phyloP scores from a whole-genome alignment of 2,329 filamentous ascomycete species.

The Pestalotiopsis sp. region DNA sequence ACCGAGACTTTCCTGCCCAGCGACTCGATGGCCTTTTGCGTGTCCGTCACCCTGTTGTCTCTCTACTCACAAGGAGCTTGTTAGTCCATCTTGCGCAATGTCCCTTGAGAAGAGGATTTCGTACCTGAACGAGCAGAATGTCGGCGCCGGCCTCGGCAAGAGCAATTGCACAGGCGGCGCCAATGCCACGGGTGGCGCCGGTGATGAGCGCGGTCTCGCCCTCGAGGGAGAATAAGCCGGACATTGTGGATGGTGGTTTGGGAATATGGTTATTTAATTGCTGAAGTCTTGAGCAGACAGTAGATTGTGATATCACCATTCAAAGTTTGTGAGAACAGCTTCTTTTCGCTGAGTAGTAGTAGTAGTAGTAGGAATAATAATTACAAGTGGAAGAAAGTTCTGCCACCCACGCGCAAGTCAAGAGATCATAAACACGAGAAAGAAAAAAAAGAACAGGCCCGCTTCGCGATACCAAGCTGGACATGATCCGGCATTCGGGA shows the following conservation, averaged over 20 bases:
- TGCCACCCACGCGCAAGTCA: neutral
- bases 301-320: neutral
- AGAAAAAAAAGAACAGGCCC: neutral
- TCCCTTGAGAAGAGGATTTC: neutral
- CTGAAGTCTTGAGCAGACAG: neutral
- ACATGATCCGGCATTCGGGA: constrained; percentile 7
- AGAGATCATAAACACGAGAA: neutral
- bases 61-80: neutral
- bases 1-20: constrained; percentile 10
- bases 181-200: constrained; percentile 60
- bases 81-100: no score
- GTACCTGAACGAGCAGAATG: constrained; percentile 52
- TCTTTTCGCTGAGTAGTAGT: neutral
- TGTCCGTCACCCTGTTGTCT: constrained; percentile 9
- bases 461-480: neutral
- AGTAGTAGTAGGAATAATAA: neutral
- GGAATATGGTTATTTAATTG: neutral
- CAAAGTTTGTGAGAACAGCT: neutral
- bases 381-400: neutral
- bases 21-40: constrained; percentile 10
- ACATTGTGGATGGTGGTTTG: neutral
- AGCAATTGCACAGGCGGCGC: constrained; percentile 57
- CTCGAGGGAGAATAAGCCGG: constrained; percentile 52
- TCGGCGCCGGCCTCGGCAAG: constrained; percentile 63
- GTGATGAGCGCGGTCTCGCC: constrained; percentile 61